Conservation (phyloP, 305 asterid species). For the Solanum hybrid region DNA sequence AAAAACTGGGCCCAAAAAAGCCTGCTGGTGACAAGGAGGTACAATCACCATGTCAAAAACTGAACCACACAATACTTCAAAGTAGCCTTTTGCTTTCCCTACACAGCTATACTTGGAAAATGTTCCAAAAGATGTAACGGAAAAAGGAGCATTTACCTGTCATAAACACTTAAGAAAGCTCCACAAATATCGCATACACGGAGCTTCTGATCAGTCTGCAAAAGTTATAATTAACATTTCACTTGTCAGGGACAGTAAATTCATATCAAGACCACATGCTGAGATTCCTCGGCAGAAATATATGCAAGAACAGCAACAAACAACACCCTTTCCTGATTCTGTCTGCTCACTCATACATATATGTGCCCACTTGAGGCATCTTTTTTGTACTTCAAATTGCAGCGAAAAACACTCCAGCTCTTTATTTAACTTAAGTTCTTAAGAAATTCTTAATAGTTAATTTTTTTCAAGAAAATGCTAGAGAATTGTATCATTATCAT, state of each 20-base stretch:
- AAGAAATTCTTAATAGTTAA: not conserved
- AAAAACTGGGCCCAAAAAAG: conserved; percentile 93
- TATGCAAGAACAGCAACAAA: not conserved
- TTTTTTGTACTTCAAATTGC: not conserved
- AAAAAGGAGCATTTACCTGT: conserved; percentile 46
- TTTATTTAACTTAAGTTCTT: not conserved
- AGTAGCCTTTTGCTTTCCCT: conserved; percentile 37
- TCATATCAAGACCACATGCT: not conserved
- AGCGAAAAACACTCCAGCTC: not conserved
- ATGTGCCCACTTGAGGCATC: not conserved
- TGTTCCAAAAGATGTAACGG: not conserved
- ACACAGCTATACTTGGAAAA: conserved; percentile 10
- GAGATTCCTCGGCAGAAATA: not conserved
- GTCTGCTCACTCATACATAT: not conserved
- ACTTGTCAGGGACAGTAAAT: not conserved
- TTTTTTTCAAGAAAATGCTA: not conserved
- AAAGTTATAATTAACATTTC: not conserved
- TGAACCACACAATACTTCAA: conserved; percentile 41
- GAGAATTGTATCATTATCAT: not conserved
- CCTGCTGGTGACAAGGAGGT: conserved; percentile 97
- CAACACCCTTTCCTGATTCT: not conserved
- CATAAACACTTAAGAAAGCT: conserved; percentile 89
- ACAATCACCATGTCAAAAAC: conserved; percentile 71
- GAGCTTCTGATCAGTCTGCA: conserved; percentile 88
- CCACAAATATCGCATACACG: conserved; percentile 94